Evolutionary conservation across 1,284 basidiomycete genomes (phyloP), one percentile per base, ranked within the genome.

Genomic region (Boletus semigastroideus): DNA sequence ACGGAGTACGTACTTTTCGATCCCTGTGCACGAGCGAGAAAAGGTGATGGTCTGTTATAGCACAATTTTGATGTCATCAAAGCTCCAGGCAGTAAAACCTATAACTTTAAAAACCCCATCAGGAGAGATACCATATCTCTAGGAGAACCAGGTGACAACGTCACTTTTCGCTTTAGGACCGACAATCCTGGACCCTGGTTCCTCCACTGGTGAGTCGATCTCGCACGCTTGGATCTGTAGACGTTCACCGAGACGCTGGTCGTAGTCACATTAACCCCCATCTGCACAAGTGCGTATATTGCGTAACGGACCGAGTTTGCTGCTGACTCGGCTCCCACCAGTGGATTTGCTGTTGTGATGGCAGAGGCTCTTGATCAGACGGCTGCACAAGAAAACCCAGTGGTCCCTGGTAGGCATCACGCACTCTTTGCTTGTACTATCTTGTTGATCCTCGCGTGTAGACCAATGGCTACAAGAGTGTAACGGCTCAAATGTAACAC

Each of bases 51-150:
- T 5, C 10, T 3, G 33, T 33, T n/a, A 2, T 46, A 67, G 64
- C 72, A 78, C 53, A 60, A 67, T 43, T 69, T 74, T 45, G 71
- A 71, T 58, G 59, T 68, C 20, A 48, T 68, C 19, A 48, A 56
- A 25, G 50, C 36, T 22, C 49, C 59, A 17, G 61, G 62, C 19
- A 62, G 48, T 22, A 54, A 51, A 9, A 47, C 49, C 3, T 60
- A 57, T 16, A 68, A 68, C 51, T 68, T 58, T 41, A 48, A 20
- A 14, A 62, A 68, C 33, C 66, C 65, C 7, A 42, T 63, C 17
- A 45, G 60, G 39, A 52, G 61, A 22, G 57, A 65, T 34, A 55
- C 46, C 14, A 51, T 56, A 33, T 55, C 56, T 4, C 41, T 58
- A 11, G 65, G 65, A 17, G n/a, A 51, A 13, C 55, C 52, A 22